phyloP scores from a whole-genome alignment of 148 eudicot species.

The Nepenthes mirabilis region DNA sequence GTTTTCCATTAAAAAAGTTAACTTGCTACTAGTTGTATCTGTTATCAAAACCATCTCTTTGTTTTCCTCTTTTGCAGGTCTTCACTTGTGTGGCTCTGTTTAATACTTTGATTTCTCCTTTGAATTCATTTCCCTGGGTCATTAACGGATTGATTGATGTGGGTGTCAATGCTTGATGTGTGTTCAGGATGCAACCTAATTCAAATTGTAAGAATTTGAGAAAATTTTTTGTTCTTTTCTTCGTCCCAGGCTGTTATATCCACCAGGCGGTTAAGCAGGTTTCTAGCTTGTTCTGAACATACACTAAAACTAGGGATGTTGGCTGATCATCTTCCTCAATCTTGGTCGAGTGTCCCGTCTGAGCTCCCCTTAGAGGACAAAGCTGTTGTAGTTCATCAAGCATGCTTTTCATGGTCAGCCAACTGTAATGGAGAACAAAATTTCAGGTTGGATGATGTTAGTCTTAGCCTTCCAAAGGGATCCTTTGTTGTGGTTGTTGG shows the following conservation, averaged over 20 bases:
- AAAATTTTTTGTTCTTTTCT: not conserved
- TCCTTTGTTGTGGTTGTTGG: conserved; percentile 70
- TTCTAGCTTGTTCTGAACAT: conserved; percentile 56
- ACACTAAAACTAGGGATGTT: conserved; percentile 15
- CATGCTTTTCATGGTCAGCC: conserved; percentile 70
- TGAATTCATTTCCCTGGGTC: conserved; percentile 99
- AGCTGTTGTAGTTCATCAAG: conserved; percentile 51
- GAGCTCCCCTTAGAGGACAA: conserved; percentile 22
- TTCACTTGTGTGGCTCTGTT: conserved; percentile 94
- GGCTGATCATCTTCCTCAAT: conserved; percentile 15
- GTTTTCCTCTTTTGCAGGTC: conserved; percentile 44
- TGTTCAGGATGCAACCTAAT: not conserved
- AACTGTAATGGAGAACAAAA: conserved; percentile 23
- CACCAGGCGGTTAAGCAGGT: conserved; percentile 62
- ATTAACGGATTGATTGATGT: conserved; percentile 93
- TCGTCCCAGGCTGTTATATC: conserved; percentile 65
- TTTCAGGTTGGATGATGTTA: conserved; percentile 42
- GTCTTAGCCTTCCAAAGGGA: conserved; percentile 60
- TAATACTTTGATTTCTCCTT: conserved; percentile 83
- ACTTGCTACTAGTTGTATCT: not conserved
- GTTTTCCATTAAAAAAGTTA: conserved; percentile 3
- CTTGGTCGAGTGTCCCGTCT: conserved; percentile 21
- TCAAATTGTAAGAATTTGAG: not conserved
- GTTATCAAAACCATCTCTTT: conserved; percentile 6
- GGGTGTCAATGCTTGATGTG: conserved; percentile 19